Evolutionary conservation across 2,329 filamentous ascomycete species (phyloP), one percentile per base, ranked within the genome.

Genomic region (Colletotrichum sp.): DNA sequence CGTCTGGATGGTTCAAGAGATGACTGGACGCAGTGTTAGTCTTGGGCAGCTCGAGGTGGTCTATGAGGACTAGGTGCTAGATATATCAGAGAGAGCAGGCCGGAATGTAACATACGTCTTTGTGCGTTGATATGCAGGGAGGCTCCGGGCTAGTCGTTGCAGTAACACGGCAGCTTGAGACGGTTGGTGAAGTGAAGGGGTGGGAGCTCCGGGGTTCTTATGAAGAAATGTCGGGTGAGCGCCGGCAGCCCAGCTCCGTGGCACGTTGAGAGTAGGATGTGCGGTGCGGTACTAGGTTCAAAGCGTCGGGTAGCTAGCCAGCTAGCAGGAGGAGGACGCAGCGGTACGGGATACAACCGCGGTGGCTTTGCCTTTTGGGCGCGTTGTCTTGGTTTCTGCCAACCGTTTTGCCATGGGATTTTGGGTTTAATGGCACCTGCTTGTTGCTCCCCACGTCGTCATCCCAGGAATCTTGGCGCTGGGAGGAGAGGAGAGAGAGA

Each of bases 131-230:
- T 71, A 34, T 63, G 56, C 38, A 75, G 32, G 61, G 48, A 71
- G 68, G 38, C 63, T 67, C 62, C 30, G 58, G 32, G 55, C 38
- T 67, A 18, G 36, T 66, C 26, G 68, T 71, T 67, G 52, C 7
- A 55, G 68, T 55, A 14, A 12, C 34, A 62, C 62, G 24, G 61
- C 14, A 34, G n/a, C 5, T 63, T 26, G n/a, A 10, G 4, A 3
- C 14, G 12, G 21, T 3, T 3, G 1, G 18, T 4, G 5, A 1
- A 9, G 14, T 1, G 28, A 14, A 5, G 3, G 56, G 61, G 69
- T 55, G 73, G 69, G 73, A 62, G 62, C 38, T 72, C 24, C 55
- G 59, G 73, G 73, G 69, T 75, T 72, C 69, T 75, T 75, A 75
- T 75, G 73, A 72, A 72, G 43, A 72, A 32, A 30, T 34, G 36